Conservation (phyloP, 495 filamentous ascomycete genomes). For the Hyphodiscus hymeniophilus region DNA sequence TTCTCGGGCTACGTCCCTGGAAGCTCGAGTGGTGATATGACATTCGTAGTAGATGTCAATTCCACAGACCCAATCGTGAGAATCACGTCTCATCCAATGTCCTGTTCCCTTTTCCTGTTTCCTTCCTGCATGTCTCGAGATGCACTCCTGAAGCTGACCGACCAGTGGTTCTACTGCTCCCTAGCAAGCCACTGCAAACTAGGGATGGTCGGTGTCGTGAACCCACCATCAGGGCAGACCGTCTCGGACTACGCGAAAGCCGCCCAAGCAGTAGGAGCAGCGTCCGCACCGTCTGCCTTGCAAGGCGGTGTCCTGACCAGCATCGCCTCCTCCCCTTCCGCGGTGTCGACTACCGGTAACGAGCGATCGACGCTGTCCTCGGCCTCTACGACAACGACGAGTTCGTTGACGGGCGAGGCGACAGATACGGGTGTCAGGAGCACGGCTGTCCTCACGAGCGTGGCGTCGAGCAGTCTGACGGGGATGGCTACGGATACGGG, state of each 20-base stretch:
- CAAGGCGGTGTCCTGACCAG: conserved; percentile 6
- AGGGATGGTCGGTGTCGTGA: conserved; percentile 43
- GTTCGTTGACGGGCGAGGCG: no score
- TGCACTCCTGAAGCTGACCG: no score
- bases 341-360: no score
- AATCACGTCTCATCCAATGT: no score
- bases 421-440: no score
- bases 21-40: conserved; percentile 22
- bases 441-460: no score
- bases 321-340: background rate
- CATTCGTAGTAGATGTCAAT: conserved; percentile 33
- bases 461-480: no score
- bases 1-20: conserved; percentile 37
- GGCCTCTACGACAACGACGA: no score
- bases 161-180: conserved; percentile 38
- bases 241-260: conserved; percentile 5
- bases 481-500: no score
- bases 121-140: no score
- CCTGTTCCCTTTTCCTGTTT: no score
- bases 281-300: background rate
- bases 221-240: conserved; percentile 21
- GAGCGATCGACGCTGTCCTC: no score
- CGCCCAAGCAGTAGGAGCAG: background rate
- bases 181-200: conserved; percentile 31
- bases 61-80: conserved; percentile 30